These are phyloP conservation scores for Syncephalis plumigaleata DNA, from an alignment of 371 early-diverging fungal genomes.

Conservation along the genomic window DNA sequence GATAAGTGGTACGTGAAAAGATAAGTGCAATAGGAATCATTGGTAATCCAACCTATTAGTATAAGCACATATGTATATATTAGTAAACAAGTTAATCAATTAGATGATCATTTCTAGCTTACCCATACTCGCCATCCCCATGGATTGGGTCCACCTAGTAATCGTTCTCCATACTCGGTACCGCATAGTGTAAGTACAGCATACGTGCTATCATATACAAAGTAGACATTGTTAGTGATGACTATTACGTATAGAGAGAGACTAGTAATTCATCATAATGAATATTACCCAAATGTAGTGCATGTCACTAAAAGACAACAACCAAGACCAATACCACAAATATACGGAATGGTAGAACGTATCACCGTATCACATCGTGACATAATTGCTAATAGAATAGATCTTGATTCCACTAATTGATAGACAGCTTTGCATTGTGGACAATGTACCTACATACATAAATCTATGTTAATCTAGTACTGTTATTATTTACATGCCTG, in stretches of 20 bases:
- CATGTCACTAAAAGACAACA: constrained; percentile 33
- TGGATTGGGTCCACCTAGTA: constrained; percentile 32
- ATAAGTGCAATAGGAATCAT: constrained; percentile 41
- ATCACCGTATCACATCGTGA: constrained; percentile 29
- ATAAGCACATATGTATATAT: neutral
- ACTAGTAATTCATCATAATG: neutral
- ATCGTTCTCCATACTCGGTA: constrained; percentile 32
- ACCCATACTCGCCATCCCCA: constrained; percentile 54
- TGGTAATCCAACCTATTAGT: constrained; percentile 25
- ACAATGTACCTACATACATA: constrained; percentile 31
- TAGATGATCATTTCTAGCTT: neutral
- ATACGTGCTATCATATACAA: too few species aligned
- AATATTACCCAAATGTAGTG: constrained; percentile 35
- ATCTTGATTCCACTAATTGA: constrained; percentile 29
- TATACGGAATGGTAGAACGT: constrained; percentile 40
- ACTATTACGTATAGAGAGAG: neutral
- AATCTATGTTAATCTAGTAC: neutral
- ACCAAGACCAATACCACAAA: constrained; percentile 40
- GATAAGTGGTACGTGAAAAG: constrained; percentile 26
- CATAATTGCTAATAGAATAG: constrained; percentile 25
- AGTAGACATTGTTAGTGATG: too few species aligned
- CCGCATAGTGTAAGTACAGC: constrained; percentile 51
- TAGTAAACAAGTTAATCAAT: neutral
- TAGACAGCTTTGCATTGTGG: constrained; percentile 59
- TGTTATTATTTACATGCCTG: neutral